Evolutionary conservation across 2,329 filamentous ascomycete genomes (phyloP).

Genomic region (Penicillium concentricum): DNA sequence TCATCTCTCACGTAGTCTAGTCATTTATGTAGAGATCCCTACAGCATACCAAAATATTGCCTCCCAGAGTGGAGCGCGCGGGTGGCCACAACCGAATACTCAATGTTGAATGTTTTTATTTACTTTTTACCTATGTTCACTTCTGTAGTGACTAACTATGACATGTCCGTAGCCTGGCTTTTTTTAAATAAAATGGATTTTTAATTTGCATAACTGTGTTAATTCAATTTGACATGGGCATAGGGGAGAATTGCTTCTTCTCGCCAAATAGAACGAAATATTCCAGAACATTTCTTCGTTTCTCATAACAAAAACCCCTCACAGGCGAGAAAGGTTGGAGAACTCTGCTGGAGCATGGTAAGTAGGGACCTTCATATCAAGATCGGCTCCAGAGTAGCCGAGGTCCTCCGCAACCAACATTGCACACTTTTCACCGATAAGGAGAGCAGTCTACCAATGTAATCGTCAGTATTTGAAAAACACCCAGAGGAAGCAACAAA

Average conservation of each 20-base stretch:
- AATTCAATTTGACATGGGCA: not conserved
- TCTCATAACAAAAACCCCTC: not conserved
- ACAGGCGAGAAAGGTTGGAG: conserved; percentile 32
- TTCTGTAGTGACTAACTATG: no score
- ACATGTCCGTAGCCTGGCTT: not conserved
- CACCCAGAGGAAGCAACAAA: not conserved
- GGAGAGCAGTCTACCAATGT: conserved; percentile 60
- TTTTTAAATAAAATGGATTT: not conserved
- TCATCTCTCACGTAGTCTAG: no score
- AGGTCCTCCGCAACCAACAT: conserved; percentile 70
- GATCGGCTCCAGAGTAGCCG: conserved; percentile 67
- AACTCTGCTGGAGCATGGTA: conserved; percentile 55
- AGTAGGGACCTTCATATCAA: conserved; percentile 73
- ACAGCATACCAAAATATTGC: no score
- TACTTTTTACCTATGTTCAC: no score
- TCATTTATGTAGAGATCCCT: no score
- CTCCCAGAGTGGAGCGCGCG: no score
- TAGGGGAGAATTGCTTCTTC: not conserved
- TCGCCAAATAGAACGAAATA: not conserved
- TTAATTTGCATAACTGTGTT: not conserved
- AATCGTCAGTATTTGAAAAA: not conserved
- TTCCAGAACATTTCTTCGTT: not conserved
- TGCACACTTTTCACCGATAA: conserved; percentile 74
- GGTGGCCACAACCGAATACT: no score
- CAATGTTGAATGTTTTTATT: no score